Conservation (phyloP, 2,329 filamentous ascomycete species). For the Cordyceps pruinosa region DNA sequence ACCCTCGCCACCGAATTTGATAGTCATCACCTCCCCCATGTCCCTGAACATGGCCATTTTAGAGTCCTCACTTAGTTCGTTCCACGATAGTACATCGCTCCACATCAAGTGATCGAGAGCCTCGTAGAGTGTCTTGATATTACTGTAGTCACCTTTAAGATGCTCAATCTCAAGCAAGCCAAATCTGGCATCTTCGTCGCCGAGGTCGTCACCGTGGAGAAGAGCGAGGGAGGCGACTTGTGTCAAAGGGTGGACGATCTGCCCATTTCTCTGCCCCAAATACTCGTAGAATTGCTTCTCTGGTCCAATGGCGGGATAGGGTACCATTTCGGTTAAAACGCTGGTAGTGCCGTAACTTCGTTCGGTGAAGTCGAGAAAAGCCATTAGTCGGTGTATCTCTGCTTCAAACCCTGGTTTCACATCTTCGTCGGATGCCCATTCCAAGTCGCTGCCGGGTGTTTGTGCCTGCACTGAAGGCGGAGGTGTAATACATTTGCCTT, state of each 20-base stretch:
- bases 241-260: slow-evolving; percentile 24
- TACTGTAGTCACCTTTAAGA: slow-evolving; percentile 17
- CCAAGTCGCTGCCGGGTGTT: slow-evolving; percentile 19
- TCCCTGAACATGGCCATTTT: slow-evolving; percentile 39
- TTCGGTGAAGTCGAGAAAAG: slow-evolving; percentile 55
- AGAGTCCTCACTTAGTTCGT: slow-evolving; percentile 28
- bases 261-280: slow-evolving; percentile 26
- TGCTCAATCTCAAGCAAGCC: slow-evolving; percentile 37
- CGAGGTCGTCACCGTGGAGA: slow-evolving; percentile 25
- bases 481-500: slow-evolving; percentile 43
- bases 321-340: slow-evolving; percentile 33
- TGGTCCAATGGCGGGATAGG: slow-evolving; percentile 26
- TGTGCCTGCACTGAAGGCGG: slow-evolving; percentile 23
- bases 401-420: slow-evolving; percentile 36
- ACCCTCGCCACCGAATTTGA: slow-evolving; percentile 38
- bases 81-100: slow-evolving; percentile 34
- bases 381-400: slow-evolving; percentile 56
- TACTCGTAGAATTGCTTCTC: slow-evolving; percentile 40
- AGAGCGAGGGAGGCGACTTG: slow-evolving; percentile 25
- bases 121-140: slow-evolving; percentile 23
- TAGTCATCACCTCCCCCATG: slow-evolving; percentile 43
- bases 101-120: slow-evolving; percentile 43
- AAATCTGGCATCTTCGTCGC: slow-evolving; percentile 31
- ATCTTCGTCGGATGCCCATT: slow-evolving; percentile 24
- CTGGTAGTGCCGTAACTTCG: slow-evolving; percentile 53